Base-by-base conservation (phyloP, 179 eudicot genomes). In the Pouteria campechiana region DNA sequence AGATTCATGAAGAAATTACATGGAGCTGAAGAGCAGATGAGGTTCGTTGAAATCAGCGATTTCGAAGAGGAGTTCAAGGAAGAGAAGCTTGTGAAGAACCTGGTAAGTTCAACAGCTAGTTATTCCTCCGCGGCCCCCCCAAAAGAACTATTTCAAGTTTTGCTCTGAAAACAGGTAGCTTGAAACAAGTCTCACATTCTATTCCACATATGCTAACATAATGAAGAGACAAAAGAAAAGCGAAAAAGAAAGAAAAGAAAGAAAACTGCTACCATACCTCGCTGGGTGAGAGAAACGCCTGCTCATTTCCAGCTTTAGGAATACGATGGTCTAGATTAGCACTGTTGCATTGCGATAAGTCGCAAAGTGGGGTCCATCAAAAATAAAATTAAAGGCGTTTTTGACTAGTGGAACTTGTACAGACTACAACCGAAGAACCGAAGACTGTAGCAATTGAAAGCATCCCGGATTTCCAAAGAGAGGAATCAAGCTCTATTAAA, bases 21-120 rank as follows among this genome's bases (percentile, higher is more conserved):
- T 63, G 61, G 57, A 27, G 54, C 58, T 38, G 16, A 44, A 19
- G 14, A 31, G 14, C 13, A 13, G 36, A 15, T 19, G 7, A 67
- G 63, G 31, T 40, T 62, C 19, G 56, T 67, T 41, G 69, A 57
- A 16, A 53, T 67, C 45, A 64, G 57, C 16, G 67, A 36, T 1
- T 54, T 32, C 7, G 70, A 79, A 33, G 76, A 72, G 14, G 69
- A 59, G 1, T 51, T 63, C 13, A 55, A 53, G 35, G 25, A 55
- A 7, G 76, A 66, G 17, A 74, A 61, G 67, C 58, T 61, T 73
- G 80, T 67, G 2, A 78, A 78, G 37, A 81, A 76, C 55, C 64
- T 86, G 90, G 90, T 77, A 70, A 31, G 17, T 3, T 15, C 7
- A 5, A 30, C 17, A 39, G 4, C 3, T 14, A 7, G 17, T 3